phyloP scores from a whole-genome alignment of 106 monocot species.

The Dactylorhiza incarnata region DNA sequence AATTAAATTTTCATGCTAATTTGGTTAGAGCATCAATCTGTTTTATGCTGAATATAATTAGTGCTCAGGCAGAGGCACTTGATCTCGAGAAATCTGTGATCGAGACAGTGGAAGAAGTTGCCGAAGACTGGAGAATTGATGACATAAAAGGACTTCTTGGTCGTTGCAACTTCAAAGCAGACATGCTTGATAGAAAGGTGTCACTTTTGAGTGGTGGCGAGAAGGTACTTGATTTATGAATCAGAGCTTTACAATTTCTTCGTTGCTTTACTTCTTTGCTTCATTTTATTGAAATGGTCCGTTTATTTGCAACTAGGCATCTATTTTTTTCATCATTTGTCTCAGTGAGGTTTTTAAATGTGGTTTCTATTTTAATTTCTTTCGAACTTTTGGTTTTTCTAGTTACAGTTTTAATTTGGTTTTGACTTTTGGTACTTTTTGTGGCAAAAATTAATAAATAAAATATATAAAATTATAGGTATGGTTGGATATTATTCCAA shows the following conservation, averaged over 20 bases:
- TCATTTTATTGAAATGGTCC: background rate
- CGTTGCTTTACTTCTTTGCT: background rate
- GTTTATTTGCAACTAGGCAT: background rate
- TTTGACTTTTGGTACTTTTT: too few species aligned
- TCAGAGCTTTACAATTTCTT: background rate
- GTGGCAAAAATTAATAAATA: too few species aligned
- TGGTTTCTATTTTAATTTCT: too few species aligned
- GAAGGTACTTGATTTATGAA: conserved; percentile 49
- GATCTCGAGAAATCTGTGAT: conserved; percentile 94
- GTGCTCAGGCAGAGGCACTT: conserved; percentile 83
- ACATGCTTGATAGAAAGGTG: conserved; percentile 97
- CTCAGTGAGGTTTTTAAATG: too few species aligned
- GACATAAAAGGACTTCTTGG: conserved; percentile 99
- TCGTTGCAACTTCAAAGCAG: conserved; percentile 88
- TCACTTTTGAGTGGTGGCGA: conserved; percentile 91
- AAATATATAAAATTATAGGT: too few species aligned
- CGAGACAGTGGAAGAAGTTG: conserved; percentile 82
- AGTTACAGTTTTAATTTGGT: too few species aligned
- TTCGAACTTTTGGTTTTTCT: too few species aligned
- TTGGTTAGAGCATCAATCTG: background rate
- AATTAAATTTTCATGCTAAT: too few species aligned
- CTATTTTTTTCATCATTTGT: background rate
- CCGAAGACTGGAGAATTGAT: conserved; percentile 93
- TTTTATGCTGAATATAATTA: background rate
- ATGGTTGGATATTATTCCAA: too few species aligned